Evolutionary conservation across 306 rosid genomes (phyloP), one percentile per base, ranked within the genome.

Genomic region (Comarum palustre): DNA sequence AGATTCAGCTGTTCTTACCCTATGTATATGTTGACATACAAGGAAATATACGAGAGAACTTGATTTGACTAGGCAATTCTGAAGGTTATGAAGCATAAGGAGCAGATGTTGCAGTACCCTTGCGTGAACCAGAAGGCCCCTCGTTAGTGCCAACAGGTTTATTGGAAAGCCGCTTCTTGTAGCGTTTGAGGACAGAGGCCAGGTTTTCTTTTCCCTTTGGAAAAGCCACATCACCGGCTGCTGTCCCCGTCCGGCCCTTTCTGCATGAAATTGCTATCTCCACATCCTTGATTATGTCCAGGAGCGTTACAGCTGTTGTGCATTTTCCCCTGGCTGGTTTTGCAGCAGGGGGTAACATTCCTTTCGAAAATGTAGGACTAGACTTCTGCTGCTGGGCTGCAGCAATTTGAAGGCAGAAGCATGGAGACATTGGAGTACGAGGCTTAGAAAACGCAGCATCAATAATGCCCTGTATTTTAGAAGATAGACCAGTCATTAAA

Each of bases 181-280:
- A 95, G 45, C 99, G 92, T 82, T 95, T 95, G 75, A 95, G 96
- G 69, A 95, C 99, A 24, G 99, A 90, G 0, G 93, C 89, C 75
- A 95, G 76, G 79, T 91, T 95, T 67, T 88, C 92, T 79, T 90
- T 95, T 59, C 97, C 99, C 82, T n/a, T 87, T 0, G 99, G 99
- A 82, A 92, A 91, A 48, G 99, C 99, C 43, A 94, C 97, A 19
- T 91, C 97, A 13, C 99, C 99, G 0, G 97, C 99, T 20, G 92
- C 96, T 19, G 99, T 95, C 57, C 99, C 97, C 0, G 89, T 84
- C n/a, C 96, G 91, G 54, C 99, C 99, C 85, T 84, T 92, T 34
- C 99, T 69, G 82, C 75, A 79, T 58, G 93, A 87, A 71, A 95
- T 87, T 1, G 97, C 93, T 5, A 62, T 77, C 79, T 95, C 97